Percentiles rank a stretch among this genome's conserved stretches.
Evolutionary conservation across 2,329 filamentous ascomycete species (phyloP).

Genomic region (Xylariomycetidae sp.): DNA sequence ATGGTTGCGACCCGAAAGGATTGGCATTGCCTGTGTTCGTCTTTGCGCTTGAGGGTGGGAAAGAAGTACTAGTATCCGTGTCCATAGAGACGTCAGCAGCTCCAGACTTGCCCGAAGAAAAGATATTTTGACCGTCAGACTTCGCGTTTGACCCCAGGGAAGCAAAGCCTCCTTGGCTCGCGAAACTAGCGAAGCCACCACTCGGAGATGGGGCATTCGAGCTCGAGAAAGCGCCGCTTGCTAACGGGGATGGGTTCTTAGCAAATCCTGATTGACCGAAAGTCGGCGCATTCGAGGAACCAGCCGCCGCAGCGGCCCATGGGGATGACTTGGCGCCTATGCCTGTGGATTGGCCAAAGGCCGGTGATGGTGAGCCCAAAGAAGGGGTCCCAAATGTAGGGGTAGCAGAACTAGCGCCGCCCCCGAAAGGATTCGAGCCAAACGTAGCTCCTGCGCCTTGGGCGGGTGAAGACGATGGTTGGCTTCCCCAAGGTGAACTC

Average conservation of each 20-base stretch:
- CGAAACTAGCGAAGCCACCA: constrained; percentile 39
- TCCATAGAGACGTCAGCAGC: constrained; percentile 28
- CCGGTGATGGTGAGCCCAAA: constrained; percentile 34
- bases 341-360: constrained; percentile 48
- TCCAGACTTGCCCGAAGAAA: constrained; percentile 31
- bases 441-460: constrained; percentile 27
- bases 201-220: constrained; percentile 9
- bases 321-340: constrained; percentile 45
- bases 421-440: constrained; percentile 40
- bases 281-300: constrained; percentile 32
- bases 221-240: constrained; percentile 11
- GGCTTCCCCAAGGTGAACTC: constrained; percentile 44
- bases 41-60: constrained; percentile 34
- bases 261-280: constrained; percentile 52
- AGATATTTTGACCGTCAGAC: constrained; percentile 30
- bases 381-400: constrained; percentile 45
- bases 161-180: constrained; percentile 49
- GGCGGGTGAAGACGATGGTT: constrained; percentile 25
- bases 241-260: constrained; percentile 18
- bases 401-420: constrained; percentile 25
- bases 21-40: constrained; percentile 22
- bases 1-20: constrained; percentile 47
- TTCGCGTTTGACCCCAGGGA: constrained; percentile 34
- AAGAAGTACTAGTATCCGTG: constrained; percentile 28
- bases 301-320: constrained; percentile 40